A percentile compares a stretch with the other conserved stretches of the same genome.
phyloP scores from a whole-genome alignment of 2,329 filamentous ascomycete genomes.

The Fusarium beomiforme region DNA sequence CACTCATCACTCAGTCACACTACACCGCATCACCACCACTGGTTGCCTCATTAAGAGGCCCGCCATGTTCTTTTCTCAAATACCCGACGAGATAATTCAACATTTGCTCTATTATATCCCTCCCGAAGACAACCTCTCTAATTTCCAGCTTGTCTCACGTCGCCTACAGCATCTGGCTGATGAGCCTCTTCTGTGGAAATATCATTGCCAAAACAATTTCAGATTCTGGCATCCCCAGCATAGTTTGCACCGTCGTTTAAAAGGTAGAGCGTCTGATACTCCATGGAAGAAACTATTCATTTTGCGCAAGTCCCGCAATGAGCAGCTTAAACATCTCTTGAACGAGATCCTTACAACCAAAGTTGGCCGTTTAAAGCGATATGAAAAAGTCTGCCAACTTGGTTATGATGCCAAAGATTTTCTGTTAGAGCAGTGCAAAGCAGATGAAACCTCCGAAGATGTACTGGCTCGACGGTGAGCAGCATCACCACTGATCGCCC shows the following conservation, averaged over 20 bases:
- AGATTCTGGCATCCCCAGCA: conserved; percentile 78
- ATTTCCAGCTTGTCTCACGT: conserved; percentile 65
- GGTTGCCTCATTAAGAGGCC: conserved; percentile 22
- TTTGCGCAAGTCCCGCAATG: conserved; percentile 63
- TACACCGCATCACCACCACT: conserved; percentile 13
- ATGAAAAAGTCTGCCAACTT: conserved; percentile 74
- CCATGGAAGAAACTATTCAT: conserved; percentile 80
- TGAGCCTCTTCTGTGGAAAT: conserved; percentile 81
- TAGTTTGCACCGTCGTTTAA: conserved; percentile 66
- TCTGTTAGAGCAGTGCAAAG: conserved; percentile 72
- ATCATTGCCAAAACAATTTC: conserved; percentile 76
- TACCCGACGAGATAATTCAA: conserved; percentile 88
- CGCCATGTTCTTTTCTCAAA: conserved; percentile 53
- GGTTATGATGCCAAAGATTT: conserved; percentile 93
- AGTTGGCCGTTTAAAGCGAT: conserved; percentile 73
- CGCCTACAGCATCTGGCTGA: conserved; percentile 73
- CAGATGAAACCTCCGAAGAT: conserved; percentile 71
- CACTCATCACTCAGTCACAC: conserved; percentile 3
- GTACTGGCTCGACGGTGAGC: conserved; percentile 75
- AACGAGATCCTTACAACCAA: conserved; percentile 77
- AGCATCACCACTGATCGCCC: conserved; percentile 44
- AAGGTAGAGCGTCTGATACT: conserved; percentile 62
- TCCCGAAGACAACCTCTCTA: conserved; percentile 63
- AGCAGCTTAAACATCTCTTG: conserved; percentile 63
- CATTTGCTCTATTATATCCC: conserved; percentile 74